A percentile compares a stretch with the other conserved stretches of the same genome.
These are phyloP conservation scores for Ophiostoma ips DNA, from an alignment of 2,329 filamentous ascomycete species.

Conservation along the genomic window DNA sequence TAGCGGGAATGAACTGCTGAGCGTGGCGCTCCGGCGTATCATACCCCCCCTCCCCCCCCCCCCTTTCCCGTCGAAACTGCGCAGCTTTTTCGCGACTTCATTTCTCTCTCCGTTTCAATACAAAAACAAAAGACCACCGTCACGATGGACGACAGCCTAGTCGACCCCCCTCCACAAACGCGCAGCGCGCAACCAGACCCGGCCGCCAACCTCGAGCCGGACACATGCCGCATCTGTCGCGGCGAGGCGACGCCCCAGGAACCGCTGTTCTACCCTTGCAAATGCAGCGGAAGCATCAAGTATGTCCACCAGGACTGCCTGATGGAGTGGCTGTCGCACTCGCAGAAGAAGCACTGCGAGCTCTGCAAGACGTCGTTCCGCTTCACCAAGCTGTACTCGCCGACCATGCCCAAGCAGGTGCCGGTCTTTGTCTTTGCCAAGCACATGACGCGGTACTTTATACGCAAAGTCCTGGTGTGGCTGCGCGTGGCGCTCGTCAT, in stretches of 20 bases:
- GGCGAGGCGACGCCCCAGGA: slow-evolving; percentile 72
- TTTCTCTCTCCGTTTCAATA: no score
- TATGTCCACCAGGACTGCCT: slow-evolving; percentile 95
- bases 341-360: slow-evolving; percentile 98
- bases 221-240: slow-evolving; percentile 95
- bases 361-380: slow-evolving; percentile 97
- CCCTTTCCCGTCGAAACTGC: no score
- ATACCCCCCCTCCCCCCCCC: no score
- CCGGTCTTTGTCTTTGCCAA: slow-evolving; percentile 69
- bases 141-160: no score
- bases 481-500: slow-evolving; percentile 63
- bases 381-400: slow-evolving; percentile 94
- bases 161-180: no score
- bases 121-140: no score
- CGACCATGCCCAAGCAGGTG: slow-evolving; percentile 76
- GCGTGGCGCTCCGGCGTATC: no score
- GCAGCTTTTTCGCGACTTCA: no score
- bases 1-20: no score
- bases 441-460: slow-evolving; percentile 59
- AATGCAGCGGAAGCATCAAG: slow-evolving; percentile 97
- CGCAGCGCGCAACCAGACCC: background rate
- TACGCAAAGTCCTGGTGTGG: slow-evolving; percentile 63
- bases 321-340: slow-evolving; percentile 98
- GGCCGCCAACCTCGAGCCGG: slow-evolving; percentile 32
- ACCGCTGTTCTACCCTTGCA: slow-evolving; percentile 92